Evolutionary conservation across 2,329 filamentous ascomycete genomes (phyloP).

Genomic region (Fusarium metavorans): DNA sequence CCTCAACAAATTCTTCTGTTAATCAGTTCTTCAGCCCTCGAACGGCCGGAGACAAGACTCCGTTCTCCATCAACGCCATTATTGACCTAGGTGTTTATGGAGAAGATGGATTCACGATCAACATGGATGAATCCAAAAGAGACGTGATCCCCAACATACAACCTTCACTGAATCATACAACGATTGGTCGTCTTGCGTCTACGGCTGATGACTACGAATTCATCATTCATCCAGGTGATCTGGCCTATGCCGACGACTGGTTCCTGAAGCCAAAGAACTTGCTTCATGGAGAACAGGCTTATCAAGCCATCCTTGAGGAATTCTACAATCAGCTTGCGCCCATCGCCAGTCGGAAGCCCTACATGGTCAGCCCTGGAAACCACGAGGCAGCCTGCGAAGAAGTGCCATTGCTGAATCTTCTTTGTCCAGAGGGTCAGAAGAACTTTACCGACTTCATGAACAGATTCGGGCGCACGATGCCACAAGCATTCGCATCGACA

Average conservation of each 20-base stretch:
- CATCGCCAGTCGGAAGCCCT: constrained; percentile 11
- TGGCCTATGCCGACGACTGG: background rate
- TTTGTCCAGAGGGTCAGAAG: constrained; percentile 27
- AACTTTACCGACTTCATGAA: constrained; percentile 33
- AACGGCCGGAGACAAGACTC: constrained; percentile 11
- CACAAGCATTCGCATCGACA: constrained; percentile 8
- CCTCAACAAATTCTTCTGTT: background rate
- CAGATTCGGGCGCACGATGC: constrained; percentile 12
- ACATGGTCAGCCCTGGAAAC: constrained; percentile 26
- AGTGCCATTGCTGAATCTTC: constrained; percentile 9
- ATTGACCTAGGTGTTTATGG: constrained; percentile 30
- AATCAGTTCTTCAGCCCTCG: constrained; percentile 23
- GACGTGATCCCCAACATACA: constrained; percentile 17
- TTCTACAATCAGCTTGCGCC: constrained; percentile 26
- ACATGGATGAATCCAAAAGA: constrained; percentile 19
- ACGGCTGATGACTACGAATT: constrained; percentile 25
- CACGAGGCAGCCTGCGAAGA: constrained; percentile 28
- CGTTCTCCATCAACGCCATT: constrained; percentile 25
- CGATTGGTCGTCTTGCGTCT: constrained; percentile 22
- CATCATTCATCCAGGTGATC: constrained; percentile 6
- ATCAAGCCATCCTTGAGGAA: constrained; percentile 19
- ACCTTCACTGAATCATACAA: constrained; percentile 22
- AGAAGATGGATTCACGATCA: constrained; percentile 23
- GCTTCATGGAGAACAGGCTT: constrained; percentile 16
- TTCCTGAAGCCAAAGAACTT: constrained; percentile 18